Conservation (phyloP, 306 rosid genomes). For the Dalbergia cochinchinensis region DNA sequence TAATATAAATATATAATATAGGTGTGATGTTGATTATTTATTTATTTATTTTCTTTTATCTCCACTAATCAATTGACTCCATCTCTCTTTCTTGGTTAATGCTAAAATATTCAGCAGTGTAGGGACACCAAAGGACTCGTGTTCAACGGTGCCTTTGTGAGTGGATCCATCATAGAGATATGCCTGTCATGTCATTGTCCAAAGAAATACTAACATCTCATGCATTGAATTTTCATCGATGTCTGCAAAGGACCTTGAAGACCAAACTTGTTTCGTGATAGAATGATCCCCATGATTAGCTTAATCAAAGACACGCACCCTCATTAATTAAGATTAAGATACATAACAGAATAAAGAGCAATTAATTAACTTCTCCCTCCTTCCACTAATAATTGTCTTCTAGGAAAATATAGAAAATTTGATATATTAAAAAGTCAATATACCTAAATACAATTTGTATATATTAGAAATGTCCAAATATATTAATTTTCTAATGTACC, state of each 20-base stretch:
- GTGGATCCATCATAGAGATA: constrained; percentile 51
- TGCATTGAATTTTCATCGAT: constrained; percentile 40
- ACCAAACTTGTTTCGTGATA: constrained; percentile 38
- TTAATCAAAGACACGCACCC: constrained; percentile 50
- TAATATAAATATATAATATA: too few relatives aligned
- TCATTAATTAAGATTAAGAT: constrained; percentile 37
- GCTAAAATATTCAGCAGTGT: constrained; percentile 31
- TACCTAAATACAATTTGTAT: too few relatives aligned
- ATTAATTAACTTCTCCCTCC: neutral
- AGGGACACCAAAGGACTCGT: constrained; percentile 52
- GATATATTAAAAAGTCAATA: too few relatives aligned
- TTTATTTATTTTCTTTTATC: too few relatives aligned
- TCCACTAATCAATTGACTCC: constrained; percentile 1
- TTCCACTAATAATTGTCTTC: too few relatives aligned
- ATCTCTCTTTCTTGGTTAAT: constrained; percentile 33
- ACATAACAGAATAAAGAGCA: constrained; percentile 20
- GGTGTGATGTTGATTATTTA: too few relatives aligned
- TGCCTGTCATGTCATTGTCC: constrained; percentile 64
- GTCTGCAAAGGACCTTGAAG: neutral
- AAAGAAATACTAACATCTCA: constrained; percentile 47
- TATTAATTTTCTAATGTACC: too few relatives aligned
- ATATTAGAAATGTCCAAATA: too few relatives aligned
- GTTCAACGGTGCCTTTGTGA: constrained; percentile 44
- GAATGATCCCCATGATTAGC: constrained; percentile 53
- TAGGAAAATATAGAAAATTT: too few relatives aligned